Conservation (phyloP, 2,329 filamentous ascomycete genomes). For the Pestalotiopsis sp. region DNA sequence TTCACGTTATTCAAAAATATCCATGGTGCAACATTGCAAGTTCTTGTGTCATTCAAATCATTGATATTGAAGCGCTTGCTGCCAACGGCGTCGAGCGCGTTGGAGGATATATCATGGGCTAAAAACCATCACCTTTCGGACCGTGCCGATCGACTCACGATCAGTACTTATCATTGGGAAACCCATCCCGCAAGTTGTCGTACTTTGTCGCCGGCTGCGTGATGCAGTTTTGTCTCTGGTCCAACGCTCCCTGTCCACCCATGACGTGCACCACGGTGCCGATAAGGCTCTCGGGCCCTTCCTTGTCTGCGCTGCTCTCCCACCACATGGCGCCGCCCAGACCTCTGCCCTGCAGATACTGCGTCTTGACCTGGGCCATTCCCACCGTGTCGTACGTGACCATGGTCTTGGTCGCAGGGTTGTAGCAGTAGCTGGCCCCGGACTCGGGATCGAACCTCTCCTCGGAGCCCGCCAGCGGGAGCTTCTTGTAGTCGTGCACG, state of each 20-base stretch:
- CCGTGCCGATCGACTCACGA: neutral
- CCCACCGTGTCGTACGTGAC: conserved; percentile 77
- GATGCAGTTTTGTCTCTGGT: conserved; percentile 60
- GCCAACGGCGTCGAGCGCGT: neutral
- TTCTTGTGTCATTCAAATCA: neutral
- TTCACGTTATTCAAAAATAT: too few species aligned
- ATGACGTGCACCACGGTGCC: conserved; percentile 61
- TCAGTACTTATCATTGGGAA: conserved; percentile 42
- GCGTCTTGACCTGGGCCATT: conserved; percentile 70
- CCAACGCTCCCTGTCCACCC: conserved; percentile 54
- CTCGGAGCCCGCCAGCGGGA: conserved; percentile 69
- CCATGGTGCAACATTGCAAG: too few species aligned
- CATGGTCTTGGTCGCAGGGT: conserved; percentile 63
- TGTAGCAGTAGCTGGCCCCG: conserved; percentile 79
- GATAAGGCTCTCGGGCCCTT: conserved; percentile 69
- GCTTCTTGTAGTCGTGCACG: conserved; percentile 84
- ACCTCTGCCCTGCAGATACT: conserved; percentile 66
- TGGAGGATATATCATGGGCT: neutral
- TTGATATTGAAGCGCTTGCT: neutral
- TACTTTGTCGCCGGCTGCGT: conserved; percentile 69
- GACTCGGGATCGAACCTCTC: conserved; percentile 66
- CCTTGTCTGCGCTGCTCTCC: conserved; percentile 82
- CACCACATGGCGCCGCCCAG: conserved; percentile 98
- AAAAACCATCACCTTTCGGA: neutral
- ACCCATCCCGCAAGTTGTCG: conserved; percentile 66